Evolutionary conservation across 2,329 filamentous ascomycete genomes (phyloP).

Genomic region (Hypoxylon sp.): DNA sequence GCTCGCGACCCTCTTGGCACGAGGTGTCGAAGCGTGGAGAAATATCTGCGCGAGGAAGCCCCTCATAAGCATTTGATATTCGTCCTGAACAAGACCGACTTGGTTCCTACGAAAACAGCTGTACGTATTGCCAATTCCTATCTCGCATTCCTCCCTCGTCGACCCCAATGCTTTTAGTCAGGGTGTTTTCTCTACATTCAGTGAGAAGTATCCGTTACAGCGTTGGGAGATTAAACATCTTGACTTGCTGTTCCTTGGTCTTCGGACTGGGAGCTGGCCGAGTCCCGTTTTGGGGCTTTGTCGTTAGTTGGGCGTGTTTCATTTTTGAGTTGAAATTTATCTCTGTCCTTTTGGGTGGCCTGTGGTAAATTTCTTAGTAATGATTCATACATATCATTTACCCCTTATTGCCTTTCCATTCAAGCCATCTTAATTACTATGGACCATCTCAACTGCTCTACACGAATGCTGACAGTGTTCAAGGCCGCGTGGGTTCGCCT

Average conservation of each 20-base stretch:
- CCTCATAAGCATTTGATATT: conserved; percentile 96
- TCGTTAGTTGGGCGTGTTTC: conserved; percentile 83
- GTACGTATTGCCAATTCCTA: conserved; percentile 71
- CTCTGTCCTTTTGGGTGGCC: conserved; percentile 69
- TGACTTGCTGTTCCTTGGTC: conserved; percentile 74
- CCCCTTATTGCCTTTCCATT: conserved; percentile 45
- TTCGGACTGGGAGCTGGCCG: conserved; percentile 75
- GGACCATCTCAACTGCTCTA: conserved; percentile 27
- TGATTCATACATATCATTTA: conserved; percentile 84
- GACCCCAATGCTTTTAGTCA: conserved; percentile 79
- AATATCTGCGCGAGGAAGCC: conserved; percentile 92
- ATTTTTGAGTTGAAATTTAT: conserved; percentile 96
- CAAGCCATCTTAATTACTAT: conserved; percentile 26
- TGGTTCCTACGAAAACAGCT: conserved; percentile 91
- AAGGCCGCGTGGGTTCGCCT: conserved; percentile 93
- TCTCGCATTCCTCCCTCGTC: conserved; percentile 46
- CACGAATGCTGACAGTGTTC: conserved; percentile 48
- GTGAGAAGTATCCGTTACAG: conserved; percentile 98
- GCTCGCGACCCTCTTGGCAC: conserved; percentile 91
- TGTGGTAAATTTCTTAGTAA: conserved; percentile 97
- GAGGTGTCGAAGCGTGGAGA: conserved; percentile 88
- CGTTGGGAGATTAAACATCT: conserved; percentile 91
- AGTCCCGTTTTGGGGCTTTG: conserved; percentile 90
- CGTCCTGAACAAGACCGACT: conserved; percentile 89
- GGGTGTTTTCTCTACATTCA: conserved; percentile 77